These are phyloP conservation scores for Fragaria nilgerrensis DNA, from an alignment of 306 rosid genomes.

Conservation along the genomic window DNA sequence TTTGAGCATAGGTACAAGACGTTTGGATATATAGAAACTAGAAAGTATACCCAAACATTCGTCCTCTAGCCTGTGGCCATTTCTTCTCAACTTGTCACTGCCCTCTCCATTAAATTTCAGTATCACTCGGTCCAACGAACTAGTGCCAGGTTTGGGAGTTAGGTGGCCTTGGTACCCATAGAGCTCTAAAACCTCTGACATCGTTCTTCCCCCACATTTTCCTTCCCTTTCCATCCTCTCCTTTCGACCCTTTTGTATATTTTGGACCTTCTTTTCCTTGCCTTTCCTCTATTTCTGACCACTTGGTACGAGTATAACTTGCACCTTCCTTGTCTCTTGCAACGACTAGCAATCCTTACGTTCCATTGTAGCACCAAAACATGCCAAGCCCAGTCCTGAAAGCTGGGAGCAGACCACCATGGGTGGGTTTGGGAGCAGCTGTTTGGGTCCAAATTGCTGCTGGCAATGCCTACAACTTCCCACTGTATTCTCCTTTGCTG, in stretches of 20 bases:
- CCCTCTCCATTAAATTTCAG: background rate
- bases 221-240: background rate
- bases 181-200: background rate
- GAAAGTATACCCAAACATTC: too few species aligned
- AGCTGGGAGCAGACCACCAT: conserved; percentile 86
- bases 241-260: background rate
- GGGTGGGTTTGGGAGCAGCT: conserved; percentile 93
- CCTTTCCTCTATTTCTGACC: background rate
- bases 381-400: conserved; percentile 53
- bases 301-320: background rate
- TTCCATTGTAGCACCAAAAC: background rate
- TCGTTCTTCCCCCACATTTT: background rate
- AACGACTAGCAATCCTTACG: background rate
- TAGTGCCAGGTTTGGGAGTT: background rate
- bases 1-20: background rate
- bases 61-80: background rate
- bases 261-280: background rate
- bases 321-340: too few species aligned
- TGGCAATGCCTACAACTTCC: conserved; percentile 59
- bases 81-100: background rate
- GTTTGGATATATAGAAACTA: too few species aligned
- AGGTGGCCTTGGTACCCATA: background rate
- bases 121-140: background rate
- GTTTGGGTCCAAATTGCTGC: conserved; percentile 75
- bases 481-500: conserved; percentile 69